Base-by-base conservation (phyloP, 495 filamentous ascomycete species). In the Trichoderma virens region DNA sequence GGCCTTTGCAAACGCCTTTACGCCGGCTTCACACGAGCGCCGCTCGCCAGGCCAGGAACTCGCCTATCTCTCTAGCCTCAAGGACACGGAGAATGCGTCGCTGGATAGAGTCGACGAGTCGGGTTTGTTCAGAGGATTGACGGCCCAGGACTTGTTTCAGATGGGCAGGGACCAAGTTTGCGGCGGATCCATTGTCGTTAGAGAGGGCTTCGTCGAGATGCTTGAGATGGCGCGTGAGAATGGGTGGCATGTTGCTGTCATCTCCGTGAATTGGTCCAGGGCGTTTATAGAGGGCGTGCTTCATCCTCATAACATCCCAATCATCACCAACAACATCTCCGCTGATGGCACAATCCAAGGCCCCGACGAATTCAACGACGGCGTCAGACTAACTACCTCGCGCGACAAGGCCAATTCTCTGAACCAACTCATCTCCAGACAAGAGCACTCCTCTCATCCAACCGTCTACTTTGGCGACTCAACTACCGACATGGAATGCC, bases 241-340 rank as follows among this genome's bases (percentile, higher is more conserved):
- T 47, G 72, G 67, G 5, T 71, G 66, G 74, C 67, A 67, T 34
- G 67, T 77, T 60, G 71, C 69, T 27, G 67, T 82, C 3, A 70
- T 81, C 8, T 78, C 75, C 14, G 76, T 82, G 2, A 81, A 82
- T 54, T 81, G 78, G 78, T 77, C 74, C 4, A 47, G 68, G 0
- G 69, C 70, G n/a, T 80, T 80, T 63, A 76, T 80, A 9, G 62
- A 69, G 13, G 70, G 72, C 16, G 71, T 70, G 9, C 35, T 75
- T 3, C 6, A 60, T n/a, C 41, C 23, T 11, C 18, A 11, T 11
- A 9, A 9, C 3, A 5, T 38, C 3, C 54, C 32, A n/a, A 23
- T 64, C 41, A 41, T 65, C 35, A 31, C 63, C 34, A 65, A 65
- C 56, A 20, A 60, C 30, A 41, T 60, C 3, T 31, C 43, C 2